Conservation (phyloP, 495 filamentous ascomycete species). For the Bacidia gigantensis region DNA sequence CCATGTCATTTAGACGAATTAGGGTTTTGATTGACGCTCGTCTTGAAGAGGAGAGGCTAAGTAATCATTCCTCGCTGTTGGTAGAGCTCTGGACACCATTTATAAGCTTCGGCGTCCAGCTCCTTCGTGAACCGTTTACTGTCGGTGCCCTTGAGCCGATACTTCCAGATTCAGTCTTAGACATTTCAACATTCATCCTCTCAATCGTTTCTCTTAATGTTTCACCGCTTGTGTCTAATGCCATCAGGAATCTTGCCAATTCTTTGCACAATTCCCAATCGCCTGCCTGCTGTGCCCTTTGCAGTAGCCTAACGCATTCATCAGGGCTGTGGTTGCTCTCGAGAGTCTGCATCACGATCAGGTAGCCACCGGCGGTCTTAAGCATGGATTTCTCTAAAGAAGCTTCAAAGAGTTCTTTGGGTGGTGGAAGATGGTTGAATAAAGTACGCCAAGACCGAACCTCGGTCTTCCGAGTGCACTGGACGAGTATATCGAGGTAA, state of each 20-base stretch:
- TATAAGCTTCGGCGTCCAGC: not conserved
- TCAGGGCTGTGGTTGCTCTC: slow-evolving; percentile 66
- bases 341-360: slow-evolving; percentile 89
- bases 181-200: slow-evolving; percentile 40
- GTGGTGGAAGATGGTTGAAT: slow-evolving; percentile 77
- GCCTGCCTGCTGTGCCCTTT: slow-evolving; percentile 63
- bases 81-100: not conserved
- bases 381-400: slow-evolving; percentile 68
- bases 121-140: not conserved
- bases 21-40: no score
- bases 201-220: slow-evolving; percentile 69
- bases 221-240: slow-evolving; percentile 73
- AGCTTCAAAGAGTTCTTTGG: slow-evolving; percentile 84
- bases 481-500: slow-evolving; percentile 90
- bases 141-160: not conserved
- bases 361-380: slow-evolving; percentile 91
- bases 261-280: slow-evolving; percentile 98
- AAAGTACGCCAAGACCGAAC: slow-evolving; percentile 88
- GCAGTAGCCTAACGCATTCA: slow-evolving; percentile 69
- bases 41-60: no score
- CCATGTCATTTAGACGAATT: no score
- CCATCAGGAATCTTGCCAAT: slow-evolving; percentile 80
- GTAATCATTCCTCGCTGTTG: no score
- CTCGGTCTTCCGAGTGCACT: slow-evolving; percentile 96
- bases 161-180: not conserved